Percentiles rank a stretch among this genome's conserved stretches.
These are phyloP conservation scores for Periconia sp. DNA, from an alignment of 2,329 filamentous ascomycete genomes.

Conservation along the genomic window DNA sequence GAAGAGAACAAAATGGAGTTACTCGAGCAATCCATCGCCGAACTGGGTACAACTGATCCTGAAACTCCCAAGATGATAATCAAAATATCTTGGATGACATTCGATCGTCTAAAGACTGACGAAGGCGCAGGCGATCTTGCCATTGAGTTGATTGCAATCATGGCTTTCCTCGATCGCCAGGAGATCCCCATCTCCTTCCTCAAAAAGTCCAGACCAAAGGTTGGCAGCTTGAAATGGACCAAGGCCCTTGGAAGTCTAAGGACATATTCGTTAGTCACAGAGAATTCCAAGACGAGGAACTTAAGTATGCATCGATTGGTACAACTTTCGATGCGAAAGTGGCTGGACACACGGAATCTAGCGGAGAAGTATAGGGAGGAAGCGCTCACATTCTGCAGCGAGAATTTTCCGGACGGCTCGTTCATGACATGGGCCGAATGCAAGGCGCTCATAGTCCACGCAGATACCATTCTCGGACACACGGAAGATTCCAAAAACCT, in stretches of 20 bases:
- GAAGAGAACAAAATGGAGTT: conserved; percentile 12
- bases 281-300: conserved; percentile 7
- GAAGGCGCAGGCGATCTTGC: conserved; percentile 11
- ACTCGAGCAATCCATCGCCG: conserved; percentile 9
- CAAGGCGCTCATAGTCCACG: conserved; percentile 12
- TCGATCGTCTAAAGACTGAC: conserved; percentile 15
- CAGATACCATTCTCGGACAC: conserved; percentile 13
- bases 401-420: conserved; percentile 13
- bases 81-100: conserved; percentile 14
- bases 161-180: conserved; percentile 15
- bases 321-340: conserved; percentile 16
- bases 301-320: conserved; percentile 16
- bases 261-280: conserved; percentile 9
- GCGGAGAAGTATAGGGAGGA: conserved; percentile 7
- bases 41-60: conserved; percentile 8
- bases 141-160: conserved; percentile 10
- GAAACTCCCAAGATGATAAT: conserved; percentile 14
- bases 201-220: conserved; percentile 9
- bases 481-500: conserved; percentile 2
- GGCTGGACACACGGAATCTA: conserved; percentile 8
- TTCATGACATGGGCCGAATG: conserved; percentile 15
- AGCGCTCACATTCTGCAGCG: conserved; percentile 5
- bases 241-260: conserved; percentile 9
- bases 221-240: conserved; percentile 7
- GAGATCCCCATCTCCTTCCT: conserved; percentile 11